Base-by-base conservation (phyloP, 1,139 yeast genomes). In the Candida sojae region DNA sequence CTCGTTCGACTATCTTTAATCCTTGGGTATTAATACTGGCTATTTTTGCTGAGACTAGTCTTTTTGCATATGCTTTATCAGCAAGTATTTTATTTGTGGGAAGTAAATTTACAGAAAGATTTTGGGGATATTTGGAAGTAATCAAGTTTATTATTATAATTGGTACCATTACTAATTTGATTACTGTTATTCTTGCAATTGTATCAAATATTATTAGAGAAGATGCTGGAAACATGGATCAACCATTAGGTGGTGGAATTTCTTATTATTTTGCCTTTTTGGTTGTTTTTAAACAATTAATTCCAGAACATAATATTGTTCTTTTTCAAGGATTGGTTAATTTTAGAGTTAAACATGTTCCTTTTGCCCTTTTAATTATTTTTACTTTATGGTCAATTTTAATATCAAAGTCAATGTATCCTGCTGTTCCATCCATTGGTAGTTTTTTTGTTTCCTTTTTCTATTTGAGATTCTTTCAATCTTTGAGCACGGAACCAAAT, bases 201-300 rank as follows among this genome's bases (percentile, higher is more conserved):
- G 61, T 67, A n/a, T 68, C 66, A 44, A 77, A 73, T 53, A 58
- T 77, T 6, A 49, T 68, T 32, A 61, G 77, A 21, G 64, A 66
- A 11, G 76, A 75, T 52, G 68, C 67, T 5, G 54, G 54, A 9
- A 72, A 74, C 0, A 73, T 77, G 73, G 70, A 68, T 48, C 64
- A 64, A 47, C 80, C 86, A 4, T 68, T 86, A 45, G 88, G 88
- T 48, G 97, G 97, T 0, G 84, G 90, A 21, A 78, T 83, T 39
- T 83, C 90, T 1, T 70, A 89, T 50, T 75, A 87, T 53, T 73
- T 88, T 60, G 93, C 90, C 3, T 86, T 88, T 57, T 70, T 91
- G 50, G 96, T 92, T 33, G 95, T 91, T 7, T 82, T 90, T 63
- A 91, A 90, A 66, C 97, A 92, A 66, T 73, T 89, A 57, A 83